Evolutionary conservation across 2,329 filamentous ascomycete genomes (phyloP).

Genomic region (Botrytis hyacinthi): DNA sequence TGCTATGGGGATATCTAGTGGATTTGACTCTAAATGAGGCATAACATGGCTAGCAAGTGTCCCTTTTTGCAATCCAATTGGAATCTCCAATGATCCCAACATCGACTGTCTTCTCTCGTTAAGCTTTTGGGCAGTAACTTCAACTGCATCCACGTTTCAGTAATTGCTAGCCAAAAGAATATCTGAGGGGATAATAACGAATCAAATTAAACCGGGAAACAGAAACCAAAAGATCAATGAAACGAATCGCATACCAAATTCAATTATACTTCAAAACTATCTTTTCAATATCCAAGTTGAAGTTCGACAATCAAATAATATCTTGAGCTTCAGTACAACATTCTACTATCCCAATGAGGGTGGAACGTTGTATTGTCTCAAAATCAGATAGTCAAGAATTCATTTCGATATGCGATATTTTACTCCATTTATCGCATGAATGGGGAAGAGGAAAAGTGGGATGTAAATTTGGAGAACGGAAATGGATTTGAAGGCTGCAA

Average conservation of each 20-base stretch:
- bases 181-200: neutral
- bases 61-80: conserved; percentile 18
- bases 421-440: neutral
- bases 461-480: neutral
- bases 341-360: neutral
- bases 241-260: neutral
- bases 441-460: too few species aligned
- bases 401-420: neutral
- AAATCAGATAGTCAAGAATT: neutral
- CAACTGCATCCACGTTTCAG: conserved; percentile 20
- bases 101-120: conserved; percentile 30
- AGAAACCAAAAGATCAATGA: neutral
- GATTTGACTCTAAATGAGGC: conserved; percentile 29
- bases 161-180: neutral
- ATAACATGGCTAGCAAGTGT: conserved; percentile 27
- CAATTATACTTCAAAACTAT: neutral
- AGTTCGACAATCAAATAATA: neutral
- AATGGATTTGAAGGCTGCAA: neutral
- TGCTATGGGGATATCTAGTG: conserved; percentile 34
- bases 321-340: neutral
- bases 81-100: conserved; percentile 29
- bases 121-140: conserved; percentile 32
- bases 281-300: neutral
- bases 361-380: neutral
- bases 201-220: neutral